Evolutionary conservation across 106 monocot genomes (phyloP).

Genomic region (Dioscorea alata): DNA sequence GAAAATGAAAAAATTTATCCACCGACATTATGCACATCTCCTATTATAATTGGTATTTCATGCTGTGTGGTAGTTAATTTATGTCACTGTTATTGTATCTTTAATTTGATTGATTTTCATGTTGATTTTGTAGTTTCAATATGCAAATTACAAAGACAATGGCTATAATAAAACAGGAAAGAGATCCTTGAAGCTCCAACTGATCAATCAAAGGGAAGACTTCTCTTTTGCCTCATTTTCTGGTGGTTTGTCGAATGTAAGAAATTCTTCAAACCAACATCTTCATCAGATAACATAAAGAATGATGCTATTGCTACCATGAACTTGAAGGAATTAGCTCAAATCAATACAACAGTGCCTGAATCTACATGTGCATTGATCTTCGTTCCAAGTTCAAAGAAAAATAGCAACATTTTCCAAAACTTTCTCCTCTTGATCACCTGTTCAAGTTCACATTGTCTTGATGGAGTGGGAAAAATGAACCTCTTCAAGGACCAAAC

Average conservation of each 20-base stretch:
- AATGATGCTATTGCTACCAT: no score
- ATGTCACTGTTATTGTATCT: neutral
- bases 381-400: no score
- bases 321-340: no score
- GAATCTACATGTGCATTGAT: no score
- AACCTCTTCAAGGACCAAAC: no score
- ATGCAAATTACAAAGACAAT: slow-evolving; percentile 56
- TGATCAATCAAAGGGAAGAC: slow-evolving; percentile 93
- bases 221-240: slow-evolving; percentile 94
- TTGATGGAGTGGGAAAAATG: no score
- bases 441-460: no score
- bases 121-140: slow-evolving; percentile 67
- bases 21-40: slow-evolving; percentile 78
- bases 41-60: slow-evolving; percentile 61
- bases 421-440: no score
- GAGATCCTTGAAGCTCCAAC: slow-evolving; percentile 62
- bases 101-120: neutral
- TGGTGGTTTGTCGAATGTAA: slow-evolving; percentile 67
- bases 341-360: no score
- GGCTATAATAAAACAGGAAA: slow-evolving; percentile 55
- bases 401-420: no score
- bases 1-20: slow-evolving; percentile 44
- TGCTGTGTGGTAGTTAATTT: neutral
- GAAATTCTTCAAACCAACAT: slow-evolving; percentile 5
- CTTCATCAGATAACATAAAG: neutral